Evolutionary conservation across 148 eudicot genomes (phyloP).

Genomic region (Cornus florida): DNA sequence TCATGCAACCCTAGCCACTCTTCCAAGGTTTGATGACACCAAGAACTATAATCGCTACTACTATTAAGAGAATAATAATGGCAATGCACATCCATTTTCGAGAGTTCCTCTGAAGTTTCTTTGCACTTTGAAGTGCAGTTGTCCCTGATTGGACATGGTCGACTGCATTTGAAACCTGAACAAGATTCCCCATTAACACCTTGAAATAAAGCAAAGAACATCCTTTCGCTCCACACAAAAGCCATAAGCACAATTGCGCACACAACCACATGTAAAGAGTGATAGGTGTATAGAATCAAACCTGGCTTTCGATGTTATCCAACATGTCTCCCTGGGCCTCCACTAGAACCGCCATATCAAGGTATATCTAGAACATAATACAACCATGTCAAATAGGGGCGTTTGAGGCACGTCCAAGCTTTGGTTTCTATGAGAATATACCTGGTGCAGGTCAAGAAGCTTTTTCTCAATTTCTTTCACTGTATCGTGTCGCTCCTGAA

Average conservation of each 20-base stretch:
- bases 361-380: slow-evolving; percentile 35
- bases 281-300: slow-evolving; percentile 10
- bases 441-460: slow-evolving; percentile 61
- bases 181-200: slow-evolving; percentile 31
- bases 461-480: slow-evolving; percentile 55
- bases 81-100: slow-evolving; percentile 72
- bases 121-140: slow-evolving; percentile 63
- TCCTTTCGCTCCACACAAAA: background rate
- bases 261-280: background rate
- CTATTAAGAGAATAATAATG: slow-evolving; percentile 48
- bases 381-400: background rate
- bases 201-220: slow-evolving; percentile 5
- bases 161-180: slow-evolving; percentile 62
- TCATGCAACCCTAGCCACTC: slow-evolving; percentile 30
- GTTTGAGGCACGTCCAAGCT: background rate
- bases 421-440: slow-evolving; percentile 5
- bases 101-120: slow-evolving; percentile 54
- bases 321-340: slow-evolving; percentile 61
- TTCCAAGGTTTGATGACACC: slow-evolving; percentile 55
- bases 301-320: slow-evolving; percentile 65
- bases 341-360: slow-evolving; percentile 60
- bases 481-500: slow-evolving; percentile 63
- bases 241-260: background rate
- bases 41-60: slow-evolving; percentile 40
- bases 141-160: slow-evolving; percentile 70